Base-by-base conservation (phyloP, 192 early-diverging fungal species). In the Paraglomus brasilianum region DNA sequence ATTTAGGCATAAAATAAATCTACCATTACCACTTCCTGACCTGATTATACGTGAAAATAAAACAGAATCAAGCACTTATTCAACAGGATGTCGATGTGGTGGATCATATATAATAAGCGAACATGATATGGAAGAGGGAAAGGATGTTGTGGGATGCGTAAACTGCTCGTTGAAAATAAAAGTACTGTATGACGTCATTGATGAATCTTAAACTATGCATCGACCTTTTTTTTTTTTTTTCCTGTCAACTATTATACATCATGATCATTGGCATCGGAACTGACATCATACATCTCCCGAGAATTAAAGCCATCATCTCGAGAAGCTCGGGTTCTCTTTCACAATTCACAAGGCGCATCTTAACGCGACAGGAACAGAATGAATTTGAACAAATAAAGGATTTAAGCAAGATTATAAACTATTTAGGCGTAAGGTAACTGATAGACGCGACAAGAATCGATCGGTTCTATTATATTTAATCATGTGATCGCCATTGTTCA, bases 251-350 rank as follows among this genome's bases (percentile, higher is more conserved):
- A 13, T n/a, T 48, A 48, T 10, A 13, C n/a, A 51, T 41, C 53
- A 91, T 89, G 81, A 89, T 95, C 10, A 19, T 93, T 7, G 92
- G 93, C 0, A 80, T 93, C 45, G 94, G 94, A 17, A 75, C 88
- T 36, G 93, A 96, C 67, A 86, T 93, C 41, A 71, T 93, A 22
- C 86, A 86, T 61, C 50, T 90, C 17, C 81, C 86, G 6, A 83
- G 92, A 7, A 80, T 96, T 30, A 69, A 60, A 8, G 42, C 71
- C 1, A 71, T 93, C 5, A 73, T 93, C 0, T 14, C 63, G 13
- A 79, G 85, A 38, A 78, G 77, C 6, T 72, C 76, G 9, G 72
- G 38, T 6, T 78, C 79, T 10, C 71, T 81, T 11, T 47, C 75
- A 6, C 70, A 83, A 6, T 84, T 94, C 60, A 74, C 87, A 2